Conservation (phyloP, 2,329 filamentous ascomycete genomes). For the Aspergillus ochraceoroseus region DNA sequence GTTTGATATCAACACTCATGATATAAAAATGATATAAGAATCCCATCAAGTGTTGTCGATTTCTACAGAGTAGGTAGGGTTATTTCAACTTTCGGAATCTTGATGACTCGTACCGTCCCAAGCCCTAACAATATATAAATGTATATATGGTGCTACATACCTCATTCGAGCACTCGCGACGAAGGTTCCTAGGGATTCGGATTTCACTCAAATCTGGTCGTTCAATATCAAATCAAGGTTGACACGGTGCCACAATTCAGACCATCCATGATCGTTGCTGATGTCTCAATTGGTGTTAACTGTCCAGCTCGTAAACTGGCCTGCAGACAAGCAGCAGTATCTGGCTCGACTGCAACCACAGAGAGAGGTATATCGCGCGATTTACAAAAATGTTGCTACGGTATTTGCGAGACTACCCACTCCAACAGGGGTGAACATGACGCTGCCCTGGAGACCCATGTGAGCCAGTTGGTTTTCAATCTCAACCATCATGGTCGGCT, state of each 20-base stretch:
- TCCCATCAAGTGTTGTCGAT: too few relatives aligned
- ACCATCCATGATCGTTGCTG: conserved; percentile 66
- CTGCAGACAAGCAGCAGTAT: conserved; percentile 54
- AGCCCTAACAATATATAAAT: too few relatives aligned
- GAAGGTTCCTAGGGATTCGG: too few relatives aligned
- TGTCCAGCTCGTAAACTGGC: conserved; percentile 48
- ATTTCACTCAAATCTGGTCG: too few relatives aligned
- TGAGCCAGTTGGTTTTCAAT: conserved; percentile 57
- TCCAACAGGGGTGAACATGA: conserved; percentile 63
- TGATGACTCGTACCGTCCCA: too few relatives aligned
- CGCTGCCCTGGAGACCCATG: conserved; percentile 39
- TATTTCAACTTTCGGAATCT: too few relatives aligned
- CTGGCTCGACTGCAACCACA: conserved; percentile 66
- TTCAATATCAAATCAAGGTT: conserved; percentile 61
- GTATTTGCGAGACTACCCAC: conserved; percentile 70
- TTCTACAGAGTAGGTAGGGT: too few relatives aligned
- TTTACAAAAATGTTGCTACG: conserved; percentile 62
- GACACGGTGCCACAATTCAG: conserved; percentile 69
- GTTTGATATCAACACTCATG: too few relatives aligned
- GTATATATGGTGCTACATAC: too few relatives aligned
- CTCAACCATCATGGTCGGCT: conserved; percentile 67
- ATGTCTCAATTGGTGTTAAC: conserved; percentile 51
- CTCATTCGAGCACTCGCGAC: too few relatives aligned
- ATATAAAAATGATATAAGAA: too few relatives aligned
- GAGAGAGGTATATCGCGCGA: conserved; percentile 29